phyloP scores from a whole-genome alignment of 352 stramenopile species.

The Phytophthora quininea region DNA sequence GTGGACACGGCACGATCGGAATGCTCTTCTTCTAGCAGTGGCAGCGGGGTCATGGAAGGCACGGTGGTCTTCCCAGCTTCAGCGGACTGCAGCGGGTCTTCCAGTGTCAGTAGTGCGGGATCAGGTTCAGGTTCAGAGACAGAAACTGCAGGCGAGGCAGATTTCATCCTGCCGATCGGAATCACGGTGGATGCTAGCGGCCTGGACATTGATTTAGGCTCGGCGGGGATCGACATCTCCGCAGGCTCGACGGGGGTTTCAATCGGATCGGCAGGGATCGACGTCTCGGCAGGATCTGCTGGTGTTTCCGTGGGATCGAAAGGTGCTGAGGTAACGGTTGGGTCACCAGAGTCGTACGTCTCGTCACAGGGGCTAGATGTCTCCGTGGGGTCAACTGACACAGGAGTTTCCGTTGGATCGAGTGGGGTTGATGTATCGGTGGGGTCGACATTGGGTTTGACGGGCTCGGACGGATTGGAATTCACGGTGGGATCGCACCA shows the following conservation, averaged over 20 bases:
- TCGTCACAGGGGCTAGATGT: constrained; percentile 8
- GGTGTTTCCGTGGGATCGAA: constrained; percentile 2
- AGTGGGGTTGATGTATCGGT: constrained; percentile 13
- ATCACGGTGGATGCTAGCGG: constrained; percentile 15
- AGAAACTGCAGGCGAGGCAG: constrained; percentile 8
- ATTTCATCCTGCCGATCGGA: constrained; percentile 3
- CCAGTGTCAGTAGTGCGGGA: constrained; percentile 15
- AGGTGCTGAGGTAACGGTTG: not conserved
- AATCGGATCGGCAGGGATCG: not conserved
- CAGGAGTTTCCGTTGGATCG: constrained; percentile 12
- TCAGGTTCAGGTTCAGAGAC: constrained; percentile 13
- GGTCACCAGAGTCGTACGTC: constrained; percentile 4
- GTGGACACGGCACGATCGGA: constrained; percentile 14
- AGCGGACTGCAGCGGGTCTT: constrained; percentile 22
- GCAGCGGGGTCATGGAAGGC: not conserved
- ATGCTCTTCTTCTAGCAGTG: constrained; percentile 13
- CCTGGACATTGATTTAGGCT: constrained; percentile 20
- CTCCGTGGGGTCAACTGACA: constrained; percentile 4
- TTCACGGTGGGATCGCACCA: not conserved
- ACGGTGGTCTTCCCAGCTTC: constrained; percentile 24
- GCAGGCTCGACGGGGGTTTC: not conserved
- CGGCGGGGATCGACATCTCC: not conserved
- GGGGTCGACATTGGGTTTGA: constrained; percentile 6
- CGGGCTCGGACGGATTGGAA: constrained; percentile 11
- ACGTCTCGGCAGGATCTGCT: constrained; percentile 10